A percentile compares a stretch with the other conserved stretches of the same genome.
Conservation (phyloP, 1,139 yeast genomes). For the Debaryomyces coudertii region DNA sequence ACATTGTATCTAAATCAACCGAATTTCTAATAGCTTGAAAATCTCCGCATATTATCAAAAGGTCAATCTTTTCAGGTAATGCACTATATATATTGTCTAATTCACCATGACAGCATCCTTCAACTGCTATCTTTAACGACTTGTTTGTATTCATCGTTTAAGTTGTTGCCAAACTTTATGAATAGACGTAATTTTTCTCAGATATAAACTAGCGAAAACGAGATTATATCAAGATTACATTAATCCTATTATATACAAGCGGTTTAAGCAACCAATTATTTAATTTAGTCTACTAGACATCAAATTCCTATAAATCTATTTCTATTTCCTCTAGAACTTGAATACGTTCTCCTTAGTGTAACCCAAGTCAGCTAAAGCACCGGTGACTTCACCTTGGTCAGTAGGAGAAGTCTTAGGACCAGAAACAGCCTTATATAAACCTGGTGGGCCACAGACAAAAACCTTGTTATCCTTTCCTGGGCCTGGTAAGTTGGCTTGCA, state of each 20-base stretch:
- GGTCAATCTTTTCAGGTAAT: slow-evolving; percentile 47
- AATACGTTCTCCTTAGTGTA: slow-evolving; percentile 85
- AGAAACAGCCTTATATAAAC: slow-evolving; percentile 49
- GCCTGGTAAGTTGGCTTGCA: slow-evolving; percentile 67
- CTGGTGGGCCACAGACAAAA: slow-evolving; percentile 92
- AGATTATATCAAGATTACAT: neutral
- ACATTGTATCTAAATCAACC: slow-evolving; percentile 67
- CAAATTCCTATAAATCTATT: slow-evolving; percentile 2
- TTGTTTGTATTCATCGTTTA: neutral
- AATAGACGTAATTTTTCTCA: neutral
- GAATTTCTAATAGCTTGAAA: slow-evolving; percentile 69
- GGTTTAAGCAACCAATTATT: too few relatives aligned
- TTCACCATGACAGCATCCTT: slow-evolving; percentile 95
- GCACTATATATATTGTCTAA: slow-evolving; percentile 59
- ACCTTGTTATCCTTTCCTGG: slow-evolving; percentile 68
- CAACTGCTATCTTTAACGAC: slow-evolving; percentile 59
- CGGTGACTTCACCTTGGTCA: slow-evolving; percentile 94
- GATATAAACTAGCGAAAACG: neutral
- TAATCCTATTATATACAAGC: too few relatives aligned
- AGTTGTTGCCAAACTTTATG: neutral
- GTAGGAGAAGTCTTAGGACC: slow-evolving; percentile 84
- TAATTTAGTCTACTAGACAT: neutral
- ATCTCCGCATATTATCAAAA: slow-evolving; percentile 87
- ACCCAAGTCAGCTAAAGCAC: slow-evolving; percentile 86
- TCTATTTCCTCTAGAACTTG: slow-evolving; percentile 61